phyloP scores from a whole-genome alignment of 148 eudicot genomes.

The Simmondsia chinensis region DNA sequence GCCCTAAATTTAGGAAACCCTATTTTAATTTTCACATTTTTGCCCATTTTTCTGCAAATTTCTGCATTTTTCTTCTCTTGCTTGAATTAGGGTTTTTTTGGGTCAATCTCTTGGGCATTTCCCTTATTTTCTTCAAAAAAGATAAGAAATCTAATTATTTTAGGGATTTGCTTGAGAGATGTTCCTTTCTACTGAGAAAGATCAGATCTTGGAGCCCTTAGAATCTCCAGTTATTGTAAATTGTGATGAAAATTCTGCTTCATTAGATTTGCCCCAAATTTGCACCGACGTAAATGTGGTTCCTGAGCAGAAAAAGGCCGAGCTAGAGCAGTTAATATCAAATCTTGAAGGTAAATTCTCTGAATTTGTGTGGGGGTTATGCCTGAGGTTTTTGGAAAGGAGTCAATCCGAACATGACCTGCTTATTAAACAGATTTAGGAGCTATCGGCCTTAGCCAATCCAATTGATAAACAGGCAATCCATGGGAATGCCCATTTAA shows the following conservation, averaged over 20 bases:
- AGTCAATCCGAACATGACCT: too few species aligned
- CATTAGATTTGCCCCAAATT: constrained; percentile 8
- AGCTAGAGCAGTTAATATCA: constrained; percentile 25
- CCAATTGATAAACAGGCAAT: too few species aligned
- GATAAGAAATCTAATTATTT: background rate
- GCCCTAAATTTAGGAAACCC: too few species aligned
- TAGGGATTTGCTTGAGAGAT: constrained; percentile 20
- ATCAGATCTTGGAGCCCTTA: constrained; percentile 25
- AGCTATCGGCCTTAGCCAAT: too few species aligned
- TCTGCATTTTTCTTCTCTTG: too few species aligned
- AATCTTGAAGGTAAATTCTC: constrained; percentile 39
- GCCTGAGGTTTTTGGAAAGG: too few species aligned
- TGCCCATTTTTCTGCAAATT: too few species aligned
- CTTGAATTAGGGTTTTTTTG: too few species aligned
- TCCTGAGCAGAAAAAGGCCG: constrained; percentile 31
- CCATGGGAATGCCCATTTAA: too few species aligned
- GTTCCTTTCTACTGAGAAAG: constrained; percentile 37
- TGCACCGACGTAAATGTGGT: constrained; percentile 28
- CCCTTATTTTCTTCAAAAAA: background rate
- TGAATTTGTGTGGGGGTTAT: background rate
- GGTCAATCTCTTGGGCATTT: background rate
- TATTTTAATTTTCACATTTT: too few species aligned
- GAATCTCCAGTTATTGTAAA: constrained; percentile 21
- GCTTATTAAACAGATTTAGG: too few species aligned
- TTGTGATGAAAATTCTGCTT: constrained; percentile 11